Percentiles rank a stretch among this genome's conserved stretches.
phyloP scores from a whole-genome alignment of 306 rosid species.

The Trifolium repens region DNA sequence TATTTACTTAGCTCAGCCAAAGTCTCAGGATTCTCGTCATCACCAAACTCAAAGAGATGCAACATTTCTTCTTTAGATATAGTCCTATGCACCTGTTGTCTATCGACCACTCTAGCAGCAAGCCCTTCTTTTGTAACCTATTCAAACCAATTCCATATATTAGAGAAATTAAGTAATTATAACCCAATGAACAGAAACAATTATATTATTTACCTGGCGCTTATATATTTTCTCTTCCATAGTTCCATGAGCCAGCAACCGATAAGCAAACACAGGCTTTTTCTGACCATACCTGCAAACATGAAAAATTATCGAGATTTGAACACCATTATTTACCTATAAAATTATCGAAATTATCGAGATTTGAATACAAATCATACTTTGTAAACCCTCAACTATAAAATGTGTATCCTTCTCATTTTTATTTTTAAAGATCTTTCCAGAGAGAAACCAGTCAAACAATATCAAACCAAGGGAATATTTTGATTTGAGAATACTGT shows the following conservation, averaged over 20 bases:
- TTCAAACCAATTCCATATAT: constrained; percentile 40
- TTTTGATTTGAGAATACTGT: constrained; percentile 20
- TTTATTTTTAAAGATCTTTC: constrained; percentile 30
- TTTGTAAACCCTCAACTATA: constrained; percentile 16
- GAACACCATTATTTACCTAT: constrained; percentile 21
- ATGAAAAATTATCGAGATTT: constrained; percentile 30
- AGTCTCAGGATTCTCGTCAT: constrained; percentile 82
- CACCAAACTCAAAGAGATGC: constrained; percentile 97
- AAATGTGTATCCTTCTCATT: background rate
- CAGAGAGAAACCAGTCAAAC: constrained; percentile 27
- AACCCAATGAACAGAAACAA: constrained; percentile 26
- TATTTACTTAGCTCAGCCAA: constrained; percentile 58
- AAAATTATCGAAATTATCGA: constrained; percentile 25
- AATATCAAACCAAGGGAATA: constrained; percentile 25
- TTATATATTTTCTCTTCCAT: constrained; percentile 99
- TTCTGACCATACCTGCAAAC: constrained; percentile 88
- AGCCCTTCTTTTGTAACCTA: constrained; percentile 99
- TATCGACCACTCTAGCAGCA: constrained; percentile 96
- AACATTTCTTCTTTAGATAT: constrained; percentile 96
- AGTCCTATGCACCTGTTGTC: constrained; percentile 93
- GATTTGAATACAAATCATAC: constrained; percentile 21
- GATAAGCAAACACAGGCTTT: constrained; percentile 95
- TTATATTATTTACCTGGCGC: constrained; percentile 75
- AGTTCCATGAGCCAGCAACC: constrained; percentile 95
- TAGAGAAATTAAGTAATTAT: constrained; percentile 31